Base-by-base conservation (phyloP, 352 stramenopile genomes). In the Pythium aristosporum region DNA sequence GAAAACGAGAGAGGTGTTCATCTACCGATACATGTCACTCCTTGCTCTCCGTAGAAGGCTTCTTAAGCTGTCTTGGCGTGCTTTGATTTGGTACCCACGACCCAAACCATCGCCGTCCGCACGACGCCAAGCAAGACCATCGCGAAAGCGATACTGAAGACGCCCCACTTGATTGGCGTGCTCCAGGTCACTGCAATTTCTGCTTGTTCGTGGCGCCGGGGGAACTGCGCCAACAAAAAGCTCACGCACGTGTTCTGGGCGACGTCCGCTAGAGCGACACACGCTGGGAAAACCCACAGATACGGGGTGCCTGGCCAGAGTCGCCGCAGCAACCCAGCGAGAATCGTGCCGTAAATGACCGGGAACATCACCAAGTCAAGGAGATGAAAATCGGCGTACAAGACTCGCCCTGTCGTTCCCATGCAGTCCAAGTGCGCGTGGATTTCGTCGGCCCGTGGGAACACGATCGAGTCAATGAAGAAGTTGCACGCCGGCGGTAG, bases 191-290 rank as follows among this genome's bases (percentile, higher is more conserved):
- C 57, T 10, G 65, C 62, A 11, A 43, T 37, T 47, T 84, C 75
- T 16, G 79, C 48, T 0, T 39, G 37, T n/a, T 52, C 51, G 46
- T 68, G 67, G 10, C 62, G 69, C n/a, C 48, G 37, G 0, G 79
- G 77, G 47, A 82, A 88, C 23, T 67, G 12, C 10, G 50, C 28
- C 52, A 88, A 47, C 64, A 88, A 36, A 16, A 74, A 63, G 50
- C 75, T 57, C 28, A 85, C 68, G 42, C 63, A 72, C 2, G 70
- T 20, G 58, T 88, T 88, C 69, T 86, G 77, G 2, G 55, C 42
- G 48, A 85, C 68, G 47, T 86, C 77, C 6, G 63, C 71, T 5
- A 67, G 20, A 16, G 66, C 71, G 0, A 53, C 67, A 7, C 82
- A n/a, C 2, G 72, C 21, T 6, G 77, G 79, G 20, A 86, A 23